Percentiles rank a stretch among this genome's conserved stretches.
phyloP scores from a whole-genome alignment of 2,329 filamentous ascomycete species.

The Phoma sp. region DNA sequence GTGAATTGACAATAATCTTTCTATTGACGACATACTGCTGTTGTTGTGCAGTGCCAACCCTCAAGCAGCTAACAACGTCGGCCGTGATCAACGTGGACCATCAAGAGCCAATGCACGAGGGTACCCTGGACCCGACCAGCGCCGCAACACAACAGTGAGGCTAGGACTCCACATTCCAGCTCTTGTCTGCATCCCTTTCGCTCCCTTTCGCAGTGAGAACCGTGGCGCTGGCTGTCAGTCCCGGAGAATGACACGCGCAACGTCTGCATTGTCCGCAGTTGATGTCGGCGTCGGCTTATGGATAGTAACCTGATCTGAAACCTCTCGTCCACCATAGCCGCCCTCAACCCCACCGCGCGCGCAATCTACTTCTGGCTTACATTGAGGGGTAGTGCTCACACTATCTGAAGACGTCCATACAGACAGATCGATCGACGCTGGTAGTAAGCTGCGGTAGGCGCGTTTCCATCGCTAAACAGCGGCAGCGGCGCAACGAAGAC shows the following conservation, averaged over 20 bases:
- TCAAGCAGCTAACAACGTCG: conserved; percentile 30
- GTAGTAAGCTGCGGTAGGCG: conserved; percentile 19
- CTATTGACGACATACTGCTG: conserved; percentile 19
- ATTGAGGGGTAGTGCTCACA: not conserved
- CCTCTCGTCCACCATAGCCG: conserved; percentile 26
- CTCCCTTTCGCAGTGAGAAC: conserved; percentile 32
- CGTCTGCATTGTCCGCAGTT: conserved; percentile 4
- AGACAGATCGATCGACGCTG: conserved; percentile 12
- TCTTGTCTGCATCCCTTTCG: conserved; percentile 36
- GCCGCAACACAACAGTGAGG: conserved; percentile 41
- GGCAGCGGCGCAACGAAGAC: conserved; percentile 38
- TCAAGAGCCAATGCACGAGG: conserved; percentile 30
- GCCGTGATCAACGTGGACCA: conserved; percentile 45
- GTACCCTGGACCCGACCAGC: conserved; percentile 31
- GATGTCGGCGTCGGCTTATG: conserved; percentile 25
- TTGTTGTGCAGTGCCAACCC: conserved; percentile 25
- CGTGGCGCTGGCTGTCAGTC: conserved; percentile 23
- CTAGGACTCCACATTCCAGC: conserved; percentile 37
- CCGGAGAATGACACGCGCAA: conserved; percentile 29
- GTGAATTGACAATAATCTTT: conserved; percentile 22
- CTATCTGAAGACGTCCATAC: conserved; percentile 1
- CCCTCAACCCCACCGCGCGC: conserved; percentile 38
- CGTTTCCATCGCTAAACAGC: conserved; percentile 20
- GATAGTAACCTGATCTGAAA: conserved; percentile 33
- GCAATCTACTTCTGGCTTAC: conserved; percentile 23